Conservation (phyloP, 345 rosid species). For the Trapa incisa region DNA sequence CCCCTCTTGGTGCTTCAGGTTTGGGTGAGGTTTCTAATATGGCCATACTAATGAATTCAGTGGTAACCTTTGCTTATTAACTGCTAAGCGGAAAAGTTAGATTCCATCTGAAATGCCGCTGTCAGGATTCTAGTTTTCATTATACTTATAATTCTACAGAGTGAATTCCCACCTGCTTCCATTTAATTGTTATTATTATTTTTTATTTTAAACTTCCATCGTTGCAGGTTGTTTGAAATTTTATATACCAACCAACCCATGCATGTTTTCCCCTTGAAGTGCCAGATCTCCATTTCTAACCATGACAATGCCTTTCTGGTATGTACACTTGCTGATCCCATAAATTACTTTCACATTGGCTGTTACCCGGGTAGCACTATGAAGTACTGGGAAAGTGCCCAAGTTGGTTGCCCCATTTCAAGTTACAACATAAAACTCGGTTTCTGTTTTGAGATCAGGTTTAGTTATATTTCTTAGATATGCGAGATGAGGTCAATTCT, state of each 20-base stretch:
- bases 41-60: not conserved
- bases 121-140: not conserved
- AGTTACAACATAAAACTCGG: not conserved
- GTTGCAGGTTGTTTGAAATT: constrained; percentile 18
- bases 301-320: constrained; percentile 5
- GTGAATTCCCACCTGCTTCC: not conserved
- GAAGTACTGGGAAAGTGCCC: not conserved
- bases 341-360: not conserved
- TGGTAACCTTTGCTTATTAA: not conserved
- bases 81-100: not conserved
- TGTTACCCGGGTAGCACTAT: not conserved
- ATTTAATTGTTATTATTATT: constrained; percentile 7
- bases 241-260: not conserved
- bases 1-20: not conserved
- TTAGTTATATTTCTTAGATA: not conserved
- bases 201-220: constrained; percentile 11
- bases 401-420: not conserved
- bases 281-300: constrained; percentile 1
- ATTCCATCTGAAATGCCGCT: not conserved
- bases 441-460: not conserved
- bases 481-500: not conserved
- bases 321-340: constrained; percentile 3
- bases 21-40: not conserved
- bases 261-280: not conserved
- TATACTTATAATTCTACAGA: not conserved